phyloP scores from a whole-genome alignment of 2,329 filamentous ascomycete species.

The Aureobasidium sp. region DNA sequence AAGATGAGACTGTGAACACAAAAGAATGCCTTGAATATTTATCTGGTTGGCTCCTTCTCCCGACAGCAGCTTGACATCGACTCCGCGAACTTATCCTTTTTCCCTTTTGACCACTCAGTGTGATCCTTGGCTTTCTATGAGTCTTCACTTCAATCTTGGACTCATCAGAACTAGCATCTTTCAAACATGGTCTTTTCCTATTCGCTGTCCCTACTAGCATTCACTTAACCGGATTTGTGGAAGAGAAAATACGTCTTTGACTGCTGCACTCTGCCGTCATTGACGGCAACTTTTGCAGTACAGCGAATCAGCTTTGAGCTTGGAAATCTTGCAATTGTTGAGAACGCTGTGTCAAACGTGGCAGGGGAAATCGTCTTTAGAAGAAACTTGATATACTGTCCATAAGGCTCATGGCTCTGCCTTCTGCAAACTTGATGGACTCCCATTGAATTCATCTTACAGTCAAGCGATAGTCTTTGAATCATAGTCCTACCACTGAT shows the following conservation, averaged over 20 bases:
- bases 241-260: background rate
- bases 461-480: background rate
- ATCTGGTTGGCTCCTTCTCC: background rate
- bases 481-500: background rate
- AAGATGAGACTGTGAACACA: background rate
- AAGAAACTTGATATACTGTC: background rate
- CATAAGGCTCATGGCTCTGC: background rate
- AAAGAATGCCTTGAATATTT: background rate
- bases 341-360: background rate
- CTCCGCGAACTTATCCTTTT: background rate
- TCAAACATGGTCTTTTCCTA: background rate
- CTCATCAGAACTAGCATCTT: background rate
- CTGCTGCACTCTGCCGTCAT: slow-evolving; percentile 13
- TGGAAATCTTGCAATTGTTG: background rate
- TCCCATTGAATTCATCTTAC: background rate
- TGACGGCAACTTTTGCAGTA: background rate
- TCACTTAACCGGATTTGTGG: background rate
- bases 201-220: background rate
- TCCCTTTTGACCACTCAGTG: background rate
- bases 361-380: background rate
- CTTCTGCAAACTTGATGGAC: background rate
- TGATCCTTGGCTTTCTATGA: background rate
- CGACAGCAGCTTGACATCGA: background rate
- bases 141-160: background rate
- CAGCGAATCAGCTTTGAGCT: background rate